Conservation (phyloP, 2,329 filamentous ascomycete species). For the Penicillium aurantiogriseum region DNA sequence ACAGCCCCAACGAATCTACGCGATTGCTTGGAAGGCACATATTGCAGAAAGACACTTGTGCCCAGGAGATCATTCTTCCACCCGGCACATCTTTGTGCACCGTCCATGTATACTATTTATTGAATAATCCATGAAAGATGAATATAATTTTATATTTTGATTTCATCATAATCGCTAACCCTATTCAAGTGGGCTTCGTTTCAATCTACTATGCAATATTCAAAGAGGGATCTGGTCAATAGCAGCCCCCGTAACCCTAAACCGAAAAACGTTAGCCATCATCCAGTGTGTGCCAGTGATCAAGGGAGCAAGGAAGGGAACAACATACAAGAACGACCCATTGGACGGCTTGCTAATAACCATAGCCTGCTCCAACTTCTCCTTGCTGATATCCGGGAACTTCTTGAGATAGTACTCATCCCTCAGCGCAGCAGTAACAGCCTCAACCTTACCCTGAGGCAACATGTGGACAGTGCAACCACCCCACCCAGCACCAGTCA, state of each 20-base stretch:
- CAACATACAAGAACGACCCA: constrained; percentile 44
- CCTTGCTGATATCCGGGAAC: constrained; percentile 64
- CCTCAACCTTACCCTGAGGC: constrained; percentile 74
- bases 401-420: constrained; percentile 77
- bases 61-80: neutral
- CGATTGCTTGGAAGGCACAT: neutral
- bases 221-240: constrained; percentile 35
- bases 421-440: constrained; percentile 73
- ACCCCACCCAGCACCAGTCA: constrained; percentile 95
- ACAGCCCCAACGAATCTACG: neutral
- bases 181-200: neutral
- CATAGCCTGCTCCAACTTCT: constrained; percentile 75
- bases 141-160: neutral
- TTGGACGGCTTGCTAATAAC: constrained; percentile 77
- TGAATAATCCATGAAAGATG: neutral
- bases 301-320: neutral
- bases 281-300: neutral
- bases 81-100: neutral
- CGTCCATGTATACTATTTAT: neutral
- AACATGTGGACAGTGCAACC: constrained; percentile 94
- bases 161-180: neutral
- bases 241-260: constrained; percentile 39
- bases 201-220: constrained; percentile 12
- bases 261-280: constrained; percentile 13
- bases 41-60: neutral